Percentiles rank a stretch among this genome's conserved stretches.
These are phyloP conservation scores for Fusarium decemcellulare DNA, from an alignment of 2,329 filamentous ascomycete genomes.

Conservation along the genomic window DNA sequence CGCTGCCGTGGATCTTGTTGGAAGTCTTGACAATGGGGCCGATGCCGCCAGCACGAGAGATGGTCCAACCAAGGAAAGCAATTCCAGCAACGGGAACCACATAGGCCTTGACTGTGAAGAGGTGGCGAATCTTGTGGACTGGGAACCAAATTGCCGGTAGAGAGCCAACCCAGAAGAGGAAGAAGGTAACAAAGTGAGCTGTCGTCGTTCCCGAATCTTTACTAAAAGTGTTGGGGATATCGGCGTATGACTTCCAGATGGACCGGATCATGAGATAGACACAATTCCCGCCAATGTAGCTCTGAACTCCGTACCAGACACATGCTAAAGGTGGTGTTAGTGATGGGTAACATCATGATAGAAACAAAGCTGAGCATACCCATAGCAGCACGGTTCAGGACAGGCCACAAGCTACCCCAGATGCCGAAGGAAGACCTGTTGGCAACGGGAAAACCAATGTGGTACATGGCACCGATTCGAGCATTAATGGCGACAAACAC, in stretches of 20 bases:
- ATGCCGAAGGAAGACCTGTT: slow-evolving; percentile 86
- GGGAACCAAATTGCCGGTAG: slow-evolving; percentile 91
- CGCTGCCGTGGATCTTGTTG: slow-evolving; percentile 73
- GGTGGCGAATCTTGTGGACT: slow-evolving; percentile 88
- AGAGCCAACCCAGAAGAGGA: slow-evolving; percentile 87
- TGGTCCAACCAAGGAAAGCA: slow-evolving; percentile 89
- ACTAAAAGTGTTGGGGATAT: slow-evolving; percentile 77
- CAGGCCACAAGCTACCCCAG: slow-evolving; percentile 90
- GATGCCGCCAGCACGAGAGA: slow-evolving; percentile 84
- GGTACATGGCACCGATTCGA: slow-evolving; percentile 88
- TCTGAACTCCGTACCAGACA: slow-evolving; percentile 89
- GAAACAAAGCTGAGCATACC: slow-evolving; percentile 52
- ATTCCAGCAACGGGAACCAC: slow-evolving; percentile 88
- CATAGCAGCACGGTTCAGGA: slow-evolving; percentile 91
- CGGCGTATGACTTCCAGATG: slow-evolving; percentile 81
- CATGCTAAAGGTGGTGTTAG: slow-evolving; percentile 66
- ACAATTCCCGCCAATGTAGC: slow-evolving; percentile 88
- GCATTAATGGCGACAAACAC: slow-evolving; percentile 84
- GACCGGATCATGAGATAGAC: slow-evolving; percentile 90
- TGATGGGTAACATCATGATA: neutral
- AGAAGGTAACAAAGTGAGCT: slow-evolving; percentile 83
- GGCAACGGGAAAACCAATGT: slow-evolving; percentile 90
- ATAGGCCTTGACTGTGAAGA: slow-evolving; percentile 92
- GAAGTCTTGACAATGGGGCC: slow-evolving; percentile 85
- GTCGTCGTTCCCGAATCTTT: slow-evolving; percentile 78